Percentiles rank a stretch among this genome's conserved stretches.
These are phyloP conservation scores for Suillus luteus DNA, from an alignment of 768 basidiomycete genomes.

Conservation along the genomic window DNA sequence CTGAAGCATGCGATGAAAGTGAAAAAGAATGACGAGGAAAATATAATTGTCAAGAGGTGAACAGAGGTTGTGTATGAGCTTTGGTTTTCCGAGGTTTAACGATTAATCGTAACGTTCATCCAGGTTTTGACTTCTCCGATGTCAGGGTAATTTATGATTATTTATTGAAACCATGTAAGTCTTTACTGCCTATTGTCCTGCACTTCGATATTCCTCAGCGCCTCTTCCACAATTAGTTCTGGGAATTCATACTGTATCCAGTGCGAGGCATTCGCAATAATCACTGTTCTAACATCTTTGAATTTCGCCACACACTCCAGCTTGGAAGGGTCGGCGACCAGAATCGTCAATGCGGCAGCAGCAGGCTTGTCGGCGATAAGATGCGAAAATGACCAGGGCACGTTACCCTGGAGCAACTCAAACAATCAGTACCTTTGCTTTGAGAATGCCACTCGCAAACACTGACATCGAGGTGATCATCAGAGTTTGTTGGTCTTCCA, in stretches of 20 bases:
- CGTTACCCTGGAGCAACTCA: conserved; percentile 14
- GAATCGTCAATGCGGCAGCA: conserved; percentile 12
- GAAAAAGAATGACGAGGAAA: too few species aligned
- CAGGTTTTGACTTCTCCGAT: too few species aligned
- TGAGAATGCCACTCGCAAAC: conserved; percentile 3
- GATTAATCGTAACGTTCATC: too few species aligned
- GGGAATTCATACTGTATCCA: conserved; percentile 23
- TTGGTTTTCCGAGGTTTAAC: too few species aligned
- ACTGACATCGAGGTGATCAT: conserved; percentile 13
- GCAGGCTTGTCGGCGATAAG: conserved; percentile 12
- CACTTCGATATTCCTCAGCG: conserved; percentile 1
- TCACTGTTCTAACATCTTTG: conserved; percentile 15
- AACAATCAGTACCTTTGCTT: not conserved
- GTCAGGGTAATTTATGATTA: too few species aligned
- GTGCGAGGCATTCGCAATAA: conserved; percentile 15
- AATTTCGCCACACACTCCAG: conserved; percentile 14
- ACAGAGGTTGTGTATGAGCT: too few species aligned
- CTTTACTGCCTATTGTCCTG: not conserved
- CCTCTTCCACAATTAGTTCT: conserved; percentile 17
- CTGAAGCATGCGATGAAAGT: too few species aligned
- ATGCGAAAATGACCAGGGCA: conserved; percentile 20
- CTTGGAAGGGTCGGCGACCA: conserved; percentile 17
- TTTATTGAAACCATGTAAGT: not conserved
- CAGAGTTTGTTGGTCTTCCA: conserved; percentile 10
- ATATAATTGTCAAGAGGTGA: too few species aligned